Base-by-base conservation (phyloP, 1,139 yeast genomes). In the Debaryomyces nepalensis region DNA sequence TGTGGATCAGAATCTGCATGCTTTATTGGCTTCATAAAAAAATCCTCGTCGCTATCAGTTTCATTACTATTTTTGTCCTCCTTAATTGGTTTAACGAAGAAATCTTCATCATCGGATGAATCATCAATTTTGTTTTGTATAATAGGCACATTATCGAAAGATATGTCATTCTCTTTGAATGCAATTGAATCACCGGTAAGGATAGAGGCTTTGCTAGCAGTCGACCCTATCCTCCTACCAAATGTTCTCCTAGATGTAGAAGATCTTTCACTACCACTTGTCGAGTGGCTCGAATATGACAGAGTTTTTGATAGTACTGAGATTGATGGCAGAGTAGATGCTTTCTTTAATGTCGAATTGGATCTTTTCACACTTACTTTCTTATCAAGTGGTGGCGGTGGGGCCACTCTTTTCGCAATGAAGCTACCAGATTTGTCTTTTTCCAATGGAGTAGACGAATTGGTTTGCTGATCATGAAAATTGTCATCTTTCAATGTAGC, bases 81-180 rank as follows among this genome's bases (percentile, higher is more conserved):
- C 31, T 47, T 51, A 10, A 57, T 50, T 35, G 66, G 68, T 41
- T 61, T 67, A 48, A 61, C 48, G 57, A 69, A 54, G 55, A 68
- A 54, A 33, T 68, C 67, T 10, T 66, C 72, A 44, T 64, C 72
- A 33, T 64, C 67, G 14, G 66, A 73, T 20, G 66, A 72, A 36
- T 70, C 76, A 23, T 67, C 68, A 37, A 60, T 64, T 3, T 16
- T 15, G 12, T 12, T 20, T 9, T 67, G 72, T 5, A 77, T 81
- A 4, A 60, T 69, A 0, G 95, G 91, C 0, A 82, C 90, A 47
- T 77, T 82, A n/a, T 77, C 87, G 64, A 91, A 91, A 1, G 82
- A 77, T 15, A 88, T 75, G 8, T 72, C 77, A 52, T 84, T 84
- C 50, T 87, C 95, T 39, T 73, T 75, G 61, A 84, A 84, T 11